Percentiles rank a stretch among this genome's conserved stretches.
phyloP scores from a whole-genome alignment of 495 filamentous ascomycete species.

The Penicillium chermesinum region DNA sequence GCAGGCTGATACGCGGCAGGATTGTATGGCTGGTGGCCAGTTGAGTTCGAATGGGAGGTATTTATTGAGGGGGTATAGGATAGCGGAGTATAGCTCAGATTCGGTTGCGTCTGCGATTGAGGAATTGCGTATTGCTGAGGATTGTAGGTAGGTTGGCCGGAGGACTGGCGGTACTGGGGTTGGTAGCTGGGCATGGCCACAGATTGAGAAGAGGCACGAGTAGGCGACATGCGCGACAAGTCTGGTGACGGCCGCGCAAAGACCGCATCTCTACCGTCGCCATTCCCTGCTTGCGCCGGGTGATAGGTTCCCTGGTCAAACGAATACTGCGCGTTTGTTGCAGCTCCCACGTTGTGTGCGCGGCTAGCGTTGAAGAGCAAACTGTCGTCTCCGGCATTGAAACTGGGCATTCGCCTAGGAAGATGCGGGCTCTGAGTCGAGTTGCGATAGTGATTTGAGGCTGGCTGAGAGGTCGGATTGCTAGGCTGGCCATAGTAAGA shows the following conservation, averaged over 20 bases:
- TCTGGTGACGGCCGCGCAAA: slow-evolving; percentile 29
- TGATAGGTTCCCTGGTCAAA: slow-evolving; percentile 19
- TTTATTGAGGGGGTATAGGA: slow-evolving; percentile 41
- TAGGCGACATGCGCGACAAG: slow-evolving; percentile 44
- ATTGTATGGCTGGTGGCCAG: slow-evolving; percentile 61
- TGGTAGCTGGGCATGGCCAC: slow-evolving; percentile 53
- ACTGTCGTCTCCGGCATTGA: slow-evolving; percentile 74
- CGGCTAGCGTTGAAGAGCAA: slow-evolving; percentile 39
- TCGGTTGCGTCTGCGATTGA: slow-evolving; percentile 49
- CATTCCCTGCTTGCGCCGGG: slow-evolving; percentile 25
- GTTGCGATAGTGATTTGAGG: slow-evolving; percentile 16
- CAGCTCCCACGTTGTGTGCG: slow-evolving; percentile 29
- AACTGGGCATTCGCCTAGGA: slow-evolving; percentile 62
- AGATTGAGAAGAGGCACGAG: slow-evolving; percentile 38
- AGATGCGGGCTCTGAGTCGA: slow-evolving; percentile 26
- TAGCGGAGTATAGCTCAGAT: slow-evolving; percentile 35
- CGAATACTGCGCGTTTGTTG: slow-evolving; percentile 23
- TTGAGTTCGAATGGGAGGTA: slow-evolving; percentile 22
- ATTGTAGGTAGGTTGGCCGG: slow-evolving; percentile 64
- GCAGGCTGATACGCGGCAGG: slow-evolving; percentile 60
- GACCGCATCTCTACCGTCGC: slow-evolving; percentile 35
- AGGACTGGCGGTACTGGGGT: slow-evolving; percentile 52
- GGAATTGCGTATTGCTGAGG: slow-evolving; percentile 72
- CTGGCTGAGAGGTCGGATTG: slow-evolving; percentile 26
- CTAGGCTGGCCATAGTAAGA: slow-evolving; percentile 40